Evolutionary conservation across 208 protist species (phyloP), one percentile per base, ranked within the genome.

Genomic region (Trypanosoma congolense): DNA sequence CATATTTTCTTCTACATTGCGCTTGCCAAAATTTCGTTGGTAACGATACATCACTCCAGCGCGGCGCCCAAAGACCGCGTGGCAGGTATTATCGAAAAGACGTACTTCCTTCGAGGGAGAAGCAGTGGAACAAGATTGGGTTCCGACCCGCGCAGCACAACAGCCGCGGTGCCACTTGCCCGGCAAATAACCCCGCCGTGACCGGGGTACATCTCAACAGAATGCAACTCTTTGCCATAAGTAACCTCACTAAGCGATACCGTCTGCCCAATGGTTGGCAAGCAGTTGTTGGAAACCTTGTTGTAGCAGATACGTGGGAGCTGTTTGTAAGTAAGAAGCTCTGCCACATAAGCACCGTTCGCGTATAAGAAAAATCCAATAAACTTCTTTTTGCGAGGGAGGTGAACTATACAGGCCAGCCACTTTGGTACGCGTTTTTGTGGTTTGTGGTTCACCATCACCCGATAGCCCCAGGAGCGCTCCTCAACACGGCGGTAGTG

Each of bases 251-350:
- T 80, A 21, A 95, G 70, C 21, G 84, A 56, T 5, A 95, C 83
- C 1, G 89, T 92, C 60, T 95, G 89, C 8, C 89, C 89, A 74
- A 95, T 78, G 5, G 89, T 95, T 0, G 89, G 89, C 65, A 95
- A 53, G 50, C 77, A 90, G 12, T 78, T 81, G 58, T 92, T 82
- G 59, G 90, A 92, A 5, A 75, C 56, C 45, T 90, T 89, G 74
- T 95, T 95, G 71, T 95, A 95, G 26, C 79, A 62, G 19, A 95
- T 76, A 25, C 89, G 85, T 3, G 89, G 89, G n/a, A 95, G 75
- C 65, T 95, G 89, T 66, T 95, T 95, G 79, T 95, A 95, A 4
- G 84, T 90, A 24, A 95, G 77, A 46, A 95, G 75, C 73, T 95
- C 89, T 25, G 82, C 89, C 42, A 91, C 82, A 61, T 95, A 95